These are phyloP conservation scores for Breynia disticha DNA, from an alignment of 441 rosid genomes.

Conservation along the genomic window DNA sequence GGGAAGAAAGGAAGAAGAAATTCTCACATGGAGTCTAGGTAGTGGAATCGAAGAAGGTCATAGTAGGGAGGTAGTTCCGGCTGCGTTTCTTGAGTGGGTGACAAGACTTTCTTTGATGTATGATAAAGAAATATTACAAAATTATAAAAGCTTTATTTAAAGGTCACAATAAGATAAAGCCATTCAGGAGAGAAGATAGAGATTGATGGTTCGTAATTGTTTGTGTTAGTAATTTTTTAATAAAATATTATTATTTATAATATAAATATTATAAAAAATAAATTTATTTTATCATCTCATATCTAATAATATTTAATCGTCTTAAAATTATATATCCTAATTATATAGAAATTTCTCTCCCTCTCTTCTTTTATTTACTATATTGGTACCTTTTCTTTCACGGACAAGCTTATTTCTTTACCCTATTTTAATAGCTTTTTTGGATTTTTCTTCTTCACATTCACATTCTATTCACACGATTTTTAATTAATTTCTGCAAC, in stretches of 20 bases:
- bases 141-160: conserved; percentile 26
- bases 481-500: no score
- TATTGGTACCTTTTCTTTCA: conserved; percentile 15
- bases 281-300: neutral
- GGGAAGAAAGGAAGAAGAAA: conserved; percentile 12
- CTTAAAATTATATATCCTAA: conserved; percentile 27
- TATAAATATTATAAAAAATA: no score
- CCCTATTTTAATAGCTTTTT: conserved; percentile 6
- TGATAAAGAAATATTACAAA: conserved; percentile 36
- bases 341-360: conserved; percentile 11
- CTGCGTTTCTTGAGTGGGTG: conserved; percentile 58
- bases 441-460: neutral
- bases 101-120: conserved; percentile 56
- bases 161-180: conserved; percentile 5
- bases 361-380: conserved; percentile 1
- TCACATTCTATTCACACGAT: no score
- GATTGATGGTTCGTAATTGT: no score
- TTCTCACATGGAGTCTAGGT: no score
- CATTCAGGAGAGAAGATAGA: neutral
- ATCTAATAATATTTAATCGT: neutral
- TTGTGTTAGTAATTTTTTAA: no score
- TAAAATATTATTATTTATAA: no score
- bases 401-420: conserved; percentile 14
- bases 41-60: no score
- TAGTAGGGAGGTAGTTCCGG: conserved; percentile 34